Conservation (phyloP, 345 rosid genomes). For the Melaleuca alternifolia region DNA sequence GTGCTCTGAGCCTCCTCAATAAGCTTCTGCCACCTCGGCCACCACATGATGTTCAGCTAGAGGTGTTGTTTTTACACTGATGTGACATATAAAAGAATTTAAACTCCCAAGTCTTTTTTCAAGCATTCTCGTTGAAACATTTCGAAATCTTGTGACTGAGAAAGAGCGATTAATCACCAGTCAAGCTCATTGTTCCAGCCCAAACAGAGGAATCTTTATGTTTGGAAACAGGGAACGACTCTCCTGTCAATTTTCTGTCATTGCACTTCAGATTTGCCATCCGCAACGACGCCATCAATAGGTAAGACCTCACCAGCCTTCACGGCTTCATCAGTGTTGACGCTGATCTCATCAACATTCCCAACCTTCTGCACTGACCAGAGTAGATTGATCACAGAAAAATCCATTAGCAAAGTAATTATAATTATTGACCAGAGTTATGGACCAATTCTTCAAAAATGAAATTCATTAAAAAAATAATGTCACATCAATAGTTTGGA, state of each 20-base stretch:
- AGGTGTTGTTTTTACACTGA: constrained; percentile 64
- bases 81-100: too few species aligned
- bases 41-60: constrained; percentile 77
- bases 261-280: constrained; percentile 83
- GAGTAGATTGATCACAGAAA: too few species aligned
- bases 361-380: too few species aligned
- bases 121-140: too few species aligned
- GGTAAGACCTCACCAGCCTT: constrained; percentile 83
- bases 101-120: constrained; percentile 50
- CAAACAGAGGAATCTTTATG: constrained; percentile 55
- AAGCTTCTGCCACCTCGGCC: constrained; percentile 73
- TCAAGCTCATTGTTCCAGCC: constrained; percentile 89
- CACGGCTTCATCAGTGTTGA: constrained; percentile 60
- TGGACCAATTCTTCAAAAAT: too few species aligned
- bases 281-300: constrained; percentile 77
- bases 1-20: constrained; percentile 89
- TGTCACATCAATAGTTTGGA: too few species aligned
- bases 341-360: constrained; percentile 50
- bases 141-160: too few species aligned
- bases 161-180: constrained; percentile 27
- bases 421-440: too few species aligned
- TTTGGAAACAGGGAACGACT: constrained; percentile 75
- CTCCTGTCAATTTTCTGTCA: constrained; percentile 80
- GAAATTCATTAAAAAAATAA: too few species aligned
- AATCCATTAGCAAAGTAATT: too few species aligned